phyloP scores from a whole-genome alignment of 2,329 filamentous ascomycete genomes.

The Talaromyces sp. region DNA sequence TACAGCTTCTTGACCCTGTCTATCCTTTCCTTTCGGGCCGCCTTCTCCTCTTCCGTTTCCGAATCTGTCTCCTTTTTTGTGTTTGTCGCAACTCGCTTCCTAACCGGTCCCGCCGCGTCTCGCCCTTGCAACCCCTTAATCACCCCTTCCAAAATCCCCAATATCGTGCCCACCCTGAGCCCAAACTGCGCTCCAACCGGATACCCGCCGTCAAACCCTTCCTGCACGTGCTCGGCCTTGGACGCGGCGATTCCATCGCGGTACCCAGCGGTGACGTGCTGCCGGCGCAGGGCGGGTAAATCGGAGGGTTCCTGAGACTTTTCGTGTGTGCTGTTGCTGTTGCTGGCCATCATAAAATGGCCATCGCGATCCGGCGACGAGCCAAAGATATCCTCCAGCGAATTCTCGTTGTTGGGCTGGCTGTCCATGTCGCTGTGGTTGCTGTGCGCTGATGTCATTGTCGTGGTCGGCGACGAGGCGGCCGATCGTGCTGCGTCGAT shows the following conservation, averaged over 20 bases:
- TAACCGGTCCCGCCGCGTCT: constrained; percentile 22
- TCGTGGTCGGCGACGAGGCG: not conserved
- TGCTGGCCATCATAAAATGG: not conserved
- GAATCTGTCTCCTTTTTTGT: not conserved
- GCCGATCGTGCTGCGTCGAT: not conserved
- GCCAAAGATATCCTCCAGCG: constrained; percentile 39
- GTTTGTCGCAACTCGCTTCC: constrained; percentile 18
- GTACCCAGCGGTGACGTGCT: constrained; percentile 82
- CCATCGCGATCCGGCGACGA: constrained; percentile 24
- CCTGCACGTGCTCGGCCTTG: constrained; percentile 72
- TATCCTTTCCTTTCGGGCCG: constrained; percentile 32
- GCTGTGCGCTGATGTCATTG: not conserved
- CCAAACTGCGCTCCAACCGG: constrained; percentile 77
- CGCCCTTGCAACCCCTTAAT: constrained; percentile 24
- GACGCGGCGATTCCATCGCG: constrained; percentile 75
- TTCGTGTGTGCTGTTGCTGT: not conserved
- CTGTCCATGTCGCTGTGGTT: constrained; percentile 7
- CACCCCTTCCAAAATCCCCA: constrained; percentile 74
- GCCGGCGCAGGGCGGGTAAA: constrained; percentile 65
- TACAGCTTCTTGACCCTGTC: constrained; percentile 29
- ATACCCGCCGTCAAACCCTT: constrained; percentile 89
- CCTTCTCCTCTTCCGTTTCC: not conserved
- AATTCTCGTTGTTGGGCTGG: constrained; percentile 13
- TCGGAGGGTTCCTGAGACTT: constrained; percentile 52
- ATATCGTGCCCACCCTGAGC: constrained; percentile 63